Conservation (phyloP, 257 asterid genomes). For the Echium plantagineum region DNA sequence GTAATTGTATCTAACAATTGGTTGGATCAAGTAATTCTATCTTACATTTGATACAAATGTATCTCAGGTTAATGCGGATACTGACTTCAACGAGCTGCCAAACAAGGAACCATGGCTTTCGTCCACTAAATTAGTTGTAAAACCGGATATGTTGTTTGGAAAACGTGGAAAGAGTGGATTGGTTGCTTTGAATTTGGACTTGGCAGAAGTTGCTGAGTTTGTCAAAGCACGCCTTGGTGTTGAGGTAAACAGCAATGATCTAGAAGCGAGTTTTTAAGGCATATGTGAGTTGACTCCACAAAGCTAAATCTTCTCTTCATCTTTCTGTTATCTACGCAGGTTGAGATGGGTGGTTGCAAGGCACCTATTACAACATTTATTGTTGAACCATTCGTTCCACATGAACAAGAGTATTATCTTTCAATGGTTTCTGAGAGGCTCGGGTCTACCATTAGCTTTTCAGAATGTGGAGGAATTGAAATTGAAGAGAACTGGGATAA, state of each 20-base stretch:
- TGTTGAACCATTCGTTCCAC: constrained; percentile 88
- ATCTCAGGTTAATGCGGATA: constrained; percentile 51
- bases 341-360: constrained; percentile 94
- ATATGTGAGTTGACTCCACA: constrained; percentile 14
- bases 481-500: constrained; percentile 97
- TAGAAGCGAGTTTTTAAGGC: constrained; percentile 2
- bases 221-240: constrained; percentile 80
- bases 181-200: constrained; percentile 72
- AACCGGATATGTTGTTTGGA: constrained; percentile 91
- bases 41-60: too few species aligned
- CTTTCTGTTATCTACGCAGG: constrained; percentile 26
- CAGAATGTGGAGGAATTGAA: constrained; percentile 94
- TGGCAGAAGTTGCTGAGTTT: constrained; percentile 79
- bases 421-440: constrained; percentile 77
- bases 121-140: constrained; percentile 77
- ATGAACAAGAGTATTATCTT: constrained; percentile 76
- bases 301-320: constrained; percentile 14
- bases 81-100: constrained; percentile 69
- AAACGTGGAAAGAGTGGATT: constrained; percentile 94
- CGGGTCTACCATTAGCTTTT: constrained; percentile 79
- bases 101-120: constrained; percentile 83
- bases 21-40: too few species aligned
- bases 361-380: constrained; percentile 90
- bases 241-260: constrained; percentile 40
- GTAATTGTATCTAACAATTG: too few species aligned